Evolutionary conservation across 305 asterid species (phyloP), one percentile per base, ranked within the genome.

Genomic region (Fraxinus ornus): DNA sequence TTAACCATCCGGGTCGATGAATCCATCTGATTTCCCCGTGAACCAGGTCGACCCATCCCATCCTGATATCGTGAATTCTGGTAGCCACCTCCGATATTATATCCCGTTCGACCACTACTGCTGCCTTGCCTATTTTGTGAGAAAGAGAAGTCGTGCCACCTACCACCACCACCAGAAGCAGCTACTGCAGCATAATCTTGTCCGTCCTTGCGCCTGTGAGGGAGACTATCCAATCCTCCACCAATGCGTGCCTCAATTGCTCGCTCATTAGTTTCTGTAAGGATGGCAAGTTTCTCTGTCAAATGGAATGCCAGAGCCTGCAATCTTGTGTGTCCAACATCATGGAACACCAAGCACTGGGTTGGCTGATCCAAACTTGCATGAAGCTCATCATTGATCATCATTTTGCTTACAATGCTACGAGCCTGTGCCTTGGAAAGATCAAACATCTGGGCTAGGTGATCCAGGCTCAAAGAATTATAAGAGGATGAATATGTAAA

Each of bases 321-420:
- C 82, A 96, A 57, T 86, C 98, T 87, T 0, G 93, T 88, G 86
- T 91, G 93, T 83, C 86, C 94, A 19, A 96, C 91, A 5, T 91
- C 98, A 41, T 94, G 97, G 92, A 96, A 91, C 19, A 93, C 92
- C 0, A 96, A 88, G 92, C 98, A 96, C 22, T 83, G 81, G 0
- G 95, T 91, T 4, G 98, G 99, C 79, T 93, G 99, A 86, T 96
- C 99, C 98, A 95, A 93, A 73, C 97, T 92, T 0, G 99, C 98
- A 35, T 90, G 93, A 28, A 96, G 97, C 90, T 96, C 99, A 88
- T 96, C 99, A 0, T 86, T 89, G 79, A 96, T 89, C 95, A 96
- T 93, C 98, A 96, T 93, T 82, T 89, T 92, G 86, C 99, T 92
- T 49, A 91, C 95, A 2, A 89, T 86, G 88, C 97, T 87, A 47